phyloP scores from a whole-genome alignment of 1,284 basidiomycete species.

The Marasmius fiardii region DNA sequence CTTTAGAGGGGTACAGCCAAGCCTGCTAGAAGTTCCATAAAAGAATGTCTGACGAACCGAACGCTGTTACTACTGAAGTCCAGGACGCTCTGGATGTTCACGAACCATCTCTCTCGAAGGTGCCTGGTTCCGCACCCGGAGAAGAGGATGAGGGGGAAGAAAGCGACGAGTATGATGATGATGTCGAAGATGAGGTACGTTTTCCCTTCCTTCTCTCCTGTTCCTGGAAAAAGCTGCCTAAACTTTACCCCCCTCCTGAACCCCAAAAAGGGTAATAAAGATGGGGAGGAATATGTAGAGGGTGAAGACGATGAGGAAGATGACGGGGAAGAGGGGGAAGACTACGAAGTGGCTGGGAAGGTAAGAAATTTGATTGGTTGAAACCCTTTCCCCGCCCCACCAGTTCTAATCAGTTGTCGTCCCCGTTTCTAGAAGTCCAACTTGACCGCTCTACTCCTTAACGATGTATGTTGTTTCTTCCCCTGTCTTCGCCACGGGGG shows the following conservation, averaged over 20 bases:
- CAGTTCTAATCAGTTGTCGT: background rate
- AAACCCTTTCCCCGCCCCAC: background rate
- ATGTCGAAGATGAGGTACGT: conserved; percentile 14
- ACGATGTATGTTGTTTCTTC: conserved; percentile 5
- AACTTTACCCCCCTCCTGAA: background rate
- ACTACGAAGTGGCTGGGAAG: no score
- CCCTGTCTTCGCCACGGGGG: background rate
- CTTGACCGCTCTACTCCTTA: conserved; percentile 11
- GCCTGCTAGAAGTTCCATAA: no score
- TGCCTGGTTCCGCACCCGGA: background rate
- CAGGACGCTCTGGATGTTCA: background rate
- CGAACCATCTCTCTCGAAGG: background rate
- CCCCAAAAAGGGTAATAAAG: background rate
- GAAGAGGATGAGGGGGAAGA: conserved; percentile 13
- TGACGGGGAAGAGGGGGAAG: conserved; percentile 2
- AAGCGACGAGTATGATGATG: conserved; percentile 13
- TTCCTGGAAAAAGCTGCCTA: background rate
- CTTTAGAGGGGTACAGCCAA: no score
- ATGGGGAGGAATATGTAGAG: background rate
- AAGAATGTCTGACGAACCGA: no score
- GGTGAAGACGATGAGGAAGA: conserved; percentile 8
- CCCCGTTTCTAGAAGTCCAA: background rate
- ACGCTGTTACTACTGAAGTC: background rate
- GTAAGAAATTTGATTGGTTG: background rate
- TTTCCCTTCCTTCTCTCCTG: background rate